phyloP scores from a whole-genome alignment of 2,329 filamentous ascomycete species.

The Sporothrix mexicana region DNA sequence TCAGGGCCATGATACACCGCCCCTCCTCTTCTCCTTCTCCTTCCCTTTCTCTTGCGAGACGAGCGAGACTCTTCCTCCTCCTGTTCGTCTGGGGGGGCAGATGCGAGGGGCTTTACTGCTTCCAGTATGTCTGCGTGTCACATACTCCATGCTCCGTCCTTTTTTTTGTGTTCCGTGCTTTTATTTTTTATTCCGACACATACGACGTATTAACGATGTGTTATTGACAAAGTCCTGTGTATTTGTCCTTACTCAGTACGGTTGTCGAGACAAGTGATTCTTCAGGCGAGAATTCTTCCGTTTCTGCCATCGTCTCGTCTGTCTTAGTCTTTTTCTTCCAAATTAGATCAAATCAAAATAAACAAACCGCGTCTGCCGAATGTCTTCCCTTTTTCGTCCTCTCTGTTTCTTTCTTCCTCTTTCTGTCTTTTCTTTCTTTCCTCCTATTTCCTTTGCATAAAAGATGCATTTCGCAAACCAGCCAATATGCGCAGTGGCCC shows the following conservation, averaged over 20 bases:
- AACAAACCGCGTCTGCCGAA: constrained; percentile 20
- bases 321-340: background rate
- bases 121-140: constrained; percentile 20
- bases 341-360: constrained; percentile 29
- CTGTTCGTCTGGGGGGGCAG: background rate
- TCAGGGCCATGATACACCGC: too few species aligned
- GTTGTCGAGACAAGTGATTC: constrained; percentile 15
- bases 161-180: background rate
- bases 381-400: background rate
- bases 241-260: background rate
- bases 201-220: constrained; percentile 1
- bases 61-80: background rate
- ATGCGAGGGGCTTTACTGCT: constrained; percentile 16
- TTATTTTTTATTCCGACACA: constrained; percentile 7
- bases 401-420: background rate
- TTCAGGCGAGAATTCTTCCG: background rate
- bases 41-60: too few species aligned
- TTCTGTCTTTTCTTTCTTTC: background rate
- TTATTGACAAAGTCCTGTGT: background rate
- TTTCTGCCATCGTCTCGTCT: constrained; percentile 2
- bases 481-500: constrained; percentile 26
- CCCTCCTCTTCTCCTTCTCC: too few species aligned
- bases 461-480: constrained; percentile 9
- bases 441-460: constrained; percentile 28
- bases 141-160: background rate